Percentiles rank a stretch among this genome's conserved stretches.
phyloP scores from a whole-genome alignment of 2,329 filamentous ascomycete species.

The Cladophialophora immunda region DNA sequence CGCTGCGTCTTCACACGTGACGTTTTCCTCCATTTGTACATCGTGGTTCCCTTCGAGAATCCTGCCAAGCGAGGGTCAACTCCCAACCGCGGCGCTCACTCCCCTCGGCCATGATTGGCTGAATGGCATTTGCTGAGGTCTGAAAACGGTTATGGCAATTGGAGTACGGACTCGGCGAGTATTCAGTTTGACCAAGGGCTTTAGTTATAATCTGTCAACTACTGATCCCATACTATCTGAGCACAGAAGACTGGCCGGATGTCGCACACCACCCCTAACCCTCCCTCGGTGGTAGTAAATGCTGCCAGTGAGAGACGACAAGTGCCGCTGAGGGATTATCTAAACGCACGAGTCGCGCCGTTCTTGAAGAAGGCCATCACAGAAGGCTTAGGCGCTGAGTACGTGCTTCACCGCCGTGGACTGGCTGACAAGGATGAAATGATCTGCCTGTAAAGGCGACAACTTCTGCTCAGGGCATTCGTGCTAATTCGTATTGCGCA shows the following conservation, averaged over 20 bases:
- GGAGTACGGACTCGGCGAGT: too few relatives aligned
- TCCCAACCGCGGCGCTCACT: too few relatives aligned
- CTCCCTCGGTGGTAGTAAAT: constrained; percentile 34
- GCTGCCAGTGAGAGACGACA: constrained; percentile 33
- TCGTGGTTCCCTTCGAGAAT: too few relatives aligned
- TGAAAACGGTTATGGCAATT: background rate
- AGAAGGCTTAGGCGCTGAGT: constrained; percentile 39
- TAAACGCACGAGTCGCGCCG: constrained; percentile 39
- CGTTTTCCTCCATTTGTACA: background rate
- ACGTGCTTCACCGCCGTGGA: constrained; percentile 15
- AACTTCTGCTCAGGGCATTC: background rate
- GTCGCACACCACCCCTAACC: constrained; percentile 31
- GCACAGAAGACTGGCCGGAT: constrained; percentile 20
- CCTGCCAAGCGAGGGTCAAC: too few relatives aligned
- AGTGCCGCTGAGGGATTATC: constrained; percentile 40
- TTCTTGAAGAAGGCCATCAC: constrained; percentile 41
- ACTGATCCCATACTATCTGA: background rate
- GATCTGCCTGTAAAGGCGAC: background rate
- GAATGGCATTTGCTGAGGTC: background rate
- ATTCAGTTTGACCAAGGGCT: background rate
- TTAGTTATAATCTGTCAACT: background rate
- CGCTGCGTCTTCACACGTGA: too few relatives aligned
- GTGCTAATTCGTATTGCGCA: background rate
- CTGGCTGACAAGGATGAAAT: background rate
- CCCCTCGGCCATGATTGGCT: background rate